Evolutionary conservation across 192 early-diverging fungal species (phyloP).

Genomic region (Gonapodya sp.): DNA sequence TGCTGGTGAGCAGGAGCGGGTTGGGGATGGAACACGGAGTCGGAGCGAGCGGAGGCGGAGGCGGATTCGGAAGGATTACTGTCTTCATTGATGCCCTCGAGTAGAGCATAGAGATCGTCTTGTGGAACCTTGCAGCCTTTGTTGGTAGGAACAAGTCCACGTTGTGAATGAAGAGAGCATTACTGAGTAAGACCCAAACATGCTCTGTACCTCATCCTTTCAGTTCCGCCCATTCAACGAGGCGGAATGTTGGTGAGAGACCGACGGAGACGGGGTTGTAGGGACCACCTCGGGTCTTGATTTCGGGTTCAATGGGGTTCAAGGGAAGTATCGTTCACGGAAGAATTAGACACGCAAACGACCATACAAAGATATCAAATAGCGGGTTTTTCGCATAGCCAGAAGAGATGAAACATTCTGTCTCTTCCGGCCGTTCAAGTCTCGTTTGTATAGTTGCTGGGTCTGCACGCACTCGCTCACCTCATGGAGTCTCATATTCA

Average conservation of each 20-base stretch:
- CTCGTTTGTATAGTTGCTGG: too few relatives aligned
- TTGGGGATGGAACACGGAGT: background rate
- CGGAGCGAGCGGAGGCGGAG: background rate
- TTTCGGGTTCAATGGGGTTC: too few relatives aligned
- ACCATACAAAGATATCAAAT: too few relatives aligned
- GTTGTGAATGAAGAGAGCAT: background rate
- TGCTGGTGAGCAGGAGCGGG: background rate
- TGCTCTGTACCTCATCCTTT: constrained; percentile 7
- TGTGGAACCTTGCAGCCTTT: constrained; percentile 15
- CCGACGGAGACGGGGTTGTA: background rate
- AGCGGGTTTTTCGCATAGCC: too few relatives aligned
- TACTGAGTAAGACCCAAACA: background rate
- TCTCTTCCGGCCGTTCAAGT: too few relatives aligned
- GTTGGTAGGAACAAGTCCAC: background rate
- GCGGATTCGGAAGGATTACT: background rate
- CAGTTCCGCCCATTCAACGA: constrained; percentile 6
- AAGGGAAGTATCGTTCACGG: too few relatives aligned
- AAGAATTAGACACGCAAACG: too few relatives aligned
- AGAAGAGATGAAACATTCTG: too few relatives aligned
- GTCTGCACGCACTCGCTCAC: too few relatives aligned
- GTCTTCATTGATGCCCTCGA: background rate
- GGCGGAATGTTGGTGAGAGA: background rate
- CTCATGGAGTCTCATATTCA: too few relatives aligned
- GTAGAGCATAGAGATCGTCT: background rate
- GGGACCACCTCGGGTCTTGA: background rate